Conservation (phyloP, 179 eudicot species). For the Nepenthes alata region DNA sequence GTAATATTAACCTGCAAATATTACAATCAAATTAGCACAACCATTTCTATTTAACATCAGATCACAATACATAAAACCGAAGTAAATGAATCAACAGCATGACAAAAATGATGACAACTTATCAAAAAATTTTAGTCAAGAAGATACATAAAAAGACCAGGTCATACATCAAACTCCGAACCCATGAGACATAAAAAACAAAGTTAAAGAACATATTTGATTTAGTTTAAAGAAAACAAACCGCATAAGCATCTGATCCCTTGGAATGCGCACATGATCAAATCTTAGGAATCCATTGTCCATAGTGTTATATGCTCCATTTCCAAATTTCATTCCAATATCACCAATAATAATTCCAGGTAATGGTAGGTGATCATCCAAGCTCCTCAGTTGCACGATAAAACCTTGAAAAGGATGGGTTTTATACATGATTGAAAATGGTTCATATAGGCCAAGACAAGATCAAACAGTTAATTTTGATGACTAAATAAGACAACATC, state of each 20-base stretch:
- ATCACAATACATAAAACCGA: no score
- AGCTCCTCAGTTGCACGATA: conserved; percentile 84
- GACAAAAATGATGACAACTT: not conserved
- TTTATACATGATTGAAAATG: not conserved
- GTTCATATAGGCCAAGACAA: not conserved
- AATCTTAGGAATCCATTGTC: conserved; percentile 88
- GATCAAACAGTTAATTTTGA: not conserved
- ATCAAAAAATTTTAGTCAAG: no score
- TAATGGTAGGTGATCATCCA: conserved; percentile 93
- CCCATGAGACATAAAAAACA: not conserved
- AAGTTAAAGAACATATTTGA: not conserved
- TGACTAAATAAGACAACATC: no score
- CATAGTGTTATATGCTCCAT: conserved; percentile 96
- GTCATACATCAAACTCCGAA: not conserved
- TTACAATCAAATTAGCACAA: no score
- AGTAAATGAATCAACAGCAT: not conserved
- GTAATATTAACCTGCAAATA: no score
- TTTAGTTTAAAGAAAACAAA: conserved; percentile 4
- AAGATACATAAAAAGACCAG: no score
- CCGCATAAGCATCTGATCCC: conserved; percentile 98
- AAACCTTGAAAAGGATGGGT: conserved; percentile 39
- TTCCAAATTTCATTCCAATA: conserved; percentile 97
- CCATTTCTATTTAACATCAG: no score
- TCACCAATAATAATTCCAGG: conserved; percentile 92
- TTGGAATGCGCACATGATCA: conserved; percentile 89